phyloP scores from a whole-genome alignment of 73 alveolate species.

The Tetrahymena malaccensis region DNA sequence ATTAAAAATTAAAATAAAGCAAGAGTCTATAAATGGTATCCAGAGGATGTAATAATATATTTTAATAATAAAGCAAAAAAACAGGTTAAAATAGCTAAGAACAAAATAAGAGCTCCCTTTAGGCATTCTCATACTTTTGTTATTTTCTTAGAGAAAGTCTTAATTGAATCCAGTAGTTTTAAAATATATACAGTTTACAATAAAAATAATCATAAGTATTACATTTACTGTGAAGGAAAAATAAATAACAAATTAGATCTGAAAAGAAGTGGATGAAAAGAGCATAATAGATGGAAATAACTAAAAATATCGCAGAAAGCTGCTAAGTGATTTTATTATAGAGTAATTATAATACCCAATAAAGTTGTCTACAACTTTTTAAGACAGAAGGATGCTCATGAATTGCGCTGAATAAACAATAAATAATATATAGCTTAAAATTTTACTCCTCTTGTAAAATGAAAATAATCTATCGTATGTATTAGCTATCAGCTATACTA shows the following conservation, averaged over 20 bases:
- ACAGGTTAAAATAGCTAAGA: background rate
- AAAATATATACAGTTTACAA: background rate
- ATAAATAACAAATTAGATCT: no score
- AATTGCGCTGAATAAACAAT: background rate
- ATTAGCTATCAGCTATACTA: background rate
- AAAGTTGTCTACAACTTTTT: background rate
- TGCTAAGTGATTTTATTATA: background rate
- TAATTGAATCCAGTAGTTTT: background rate
- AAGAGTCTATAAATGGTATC: background rate
- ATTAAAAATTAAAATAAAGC: background rate
- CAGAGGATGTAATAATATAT: background rate
- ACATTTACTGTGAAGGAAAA: background rate
- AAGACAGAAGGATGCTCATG: background rate
- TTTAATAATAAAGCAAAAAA: background rate
- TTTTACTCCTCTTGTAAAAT: background rate
- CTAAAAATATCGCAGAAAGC: background rate
- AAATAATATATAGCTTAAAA: background rate
- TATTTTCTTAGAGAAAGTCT: background rate
- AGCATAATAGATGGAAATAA: background rate
- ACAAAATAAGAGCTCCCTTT: background rate
- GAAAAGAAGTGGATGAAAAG: background rate
- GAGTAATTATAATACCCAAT: background rate
- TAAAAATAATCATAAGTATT: background rate
- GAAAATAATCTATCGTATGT: background rate
- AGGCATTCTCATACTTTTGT: no score